These are phyloP conservation scores for Salisapilia sapeloensis DNA, from an alignment of 352 stramenopile genomes.

Conservation along the genomic window DNA sequence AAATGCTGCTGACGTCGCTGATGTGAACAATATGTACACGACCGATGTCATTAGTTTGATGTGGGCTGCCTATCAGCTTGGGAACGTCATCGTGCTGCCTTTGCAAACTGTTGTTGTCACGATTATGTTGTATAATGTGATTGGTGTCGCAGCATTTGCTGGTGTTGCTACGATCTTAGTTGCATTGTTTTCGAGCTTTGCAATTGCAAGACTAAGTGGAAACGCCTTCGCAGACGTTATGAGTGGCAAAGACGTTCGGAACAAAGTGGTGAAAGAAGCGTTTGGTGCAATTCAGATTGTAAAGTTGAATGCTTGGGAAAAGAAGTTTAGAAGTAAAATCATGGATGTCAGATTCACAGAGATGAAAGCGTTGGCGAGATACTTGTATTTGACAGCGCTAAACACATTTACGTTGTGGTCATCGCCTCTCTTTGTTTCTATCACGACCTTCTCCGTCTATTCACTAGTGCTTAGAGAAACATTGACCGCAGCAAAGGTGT, in stretches of 20 bases:
- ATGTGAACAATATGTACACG: constrained; percentile 22
- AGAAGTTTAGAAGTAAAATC: constrained; percentile 16
- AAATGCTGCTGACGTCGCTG: constrained; percentile 3
- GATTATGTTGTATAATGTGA: constrained; percentile 18
- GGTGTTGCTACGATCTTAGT: constrained; percentile 13
- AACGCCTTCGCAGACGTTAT: constrained; percentile 58
- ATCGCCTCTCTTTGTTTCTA: constrained; percentile 9
- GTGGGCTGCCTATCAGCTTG: constrained; percentile 14
- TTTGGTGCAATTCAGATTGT: constrained; percentile 88
- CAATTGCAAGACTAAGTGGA: constrained; percentile 23
- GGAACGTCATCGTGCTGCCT: constrained; percentile 22
- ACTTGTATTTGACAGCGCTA: constrained; percentile 4
- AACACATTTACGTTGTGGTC: constrained; percentile 8
- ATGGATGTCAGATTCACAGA: constrained; percentile 13
- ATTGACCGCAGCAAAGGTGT: constrained; percentile 6
- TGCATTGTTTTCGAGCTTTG: constrained; percentile 15
- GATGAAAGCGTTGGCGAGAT: constrained; percentile 2
- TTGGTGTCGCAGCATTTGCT: constrained; percentile 17
- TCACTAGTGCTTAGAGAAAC: constrained; percentile 3
- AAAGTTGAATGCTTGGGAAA: constrained; percentile 93
- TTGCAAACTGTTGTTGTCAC: constrained; percentile 14
- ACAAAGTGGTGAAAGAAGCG: constrained; percentile 85
- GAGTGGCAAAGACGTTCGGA: constrained; percentile 66
- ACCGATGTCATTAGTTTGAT: constrained; percentile 13
- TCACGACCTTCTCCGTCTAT: constrained; percentile 6